Conservation (phyloP, 176 grass and related monocot species). For the Eragrostis nindensis region DNA sequence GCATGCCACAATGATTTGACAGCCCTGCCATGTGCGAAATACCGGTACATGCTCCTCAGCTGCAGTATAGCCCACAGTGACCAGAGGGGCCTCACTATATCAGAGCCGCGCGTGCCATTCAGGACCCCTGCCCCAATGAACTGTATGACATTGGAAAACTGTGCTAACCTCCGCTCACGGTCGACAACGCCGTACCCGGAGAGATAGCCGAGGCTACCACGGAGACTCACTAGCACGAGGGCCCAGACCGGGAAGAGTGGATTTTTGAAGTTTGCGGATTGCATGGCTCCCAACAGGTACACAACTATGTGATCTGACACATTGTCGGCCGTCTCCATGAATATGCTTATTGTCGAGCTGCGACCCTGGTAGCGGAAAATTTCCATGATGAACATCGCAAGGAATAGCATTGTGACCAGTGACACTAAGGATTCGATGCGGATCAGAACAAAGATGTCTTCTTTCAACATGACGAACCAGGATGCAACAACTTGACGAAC, state of each 20-base stretch:
- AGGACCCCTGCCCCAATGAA: neutral
- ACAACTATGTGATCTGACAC: conserved; percentile 5
- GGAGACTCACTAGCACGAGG: conserved; percentile 2
- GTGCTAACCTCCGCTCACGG: neutral
- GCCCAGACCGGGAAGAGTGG: conserved; percentile 5
- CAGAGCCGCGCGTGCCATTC: neutral
- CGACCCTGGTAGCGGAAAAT: neutral
- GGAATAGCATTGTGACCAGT: neutral
- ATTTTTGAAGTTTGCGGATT: neutral
- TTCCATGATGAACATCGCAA: conserved; percentile 25
- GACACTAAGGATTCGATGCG: neutral
- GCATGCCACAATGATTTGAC: neutral
- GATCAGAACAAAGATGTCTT: too few species aligned
- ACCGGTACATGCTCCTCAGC: neutral
- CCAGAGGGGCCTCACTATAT: neutral
- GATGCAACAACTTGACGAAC: neutral
- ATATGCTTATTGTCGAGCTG: neutral
- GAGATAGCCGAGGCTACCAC: conserved; percentile 1
- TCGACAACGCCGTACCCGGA: neutral
- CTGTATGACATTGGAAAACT: neutral
- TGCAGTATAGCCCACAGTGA: neutral
- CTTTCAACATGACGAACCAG: too few species aligned
- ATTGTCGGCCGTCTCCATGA: neutral
- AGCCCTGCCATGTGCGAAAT: neutral
- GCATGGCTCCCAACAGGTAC: too few species aligned